Evolutionary conservation across 2,329 filamentous ascomycete genomes (phyloP).

Genomic region (Diaporthe batatas): DNA sequence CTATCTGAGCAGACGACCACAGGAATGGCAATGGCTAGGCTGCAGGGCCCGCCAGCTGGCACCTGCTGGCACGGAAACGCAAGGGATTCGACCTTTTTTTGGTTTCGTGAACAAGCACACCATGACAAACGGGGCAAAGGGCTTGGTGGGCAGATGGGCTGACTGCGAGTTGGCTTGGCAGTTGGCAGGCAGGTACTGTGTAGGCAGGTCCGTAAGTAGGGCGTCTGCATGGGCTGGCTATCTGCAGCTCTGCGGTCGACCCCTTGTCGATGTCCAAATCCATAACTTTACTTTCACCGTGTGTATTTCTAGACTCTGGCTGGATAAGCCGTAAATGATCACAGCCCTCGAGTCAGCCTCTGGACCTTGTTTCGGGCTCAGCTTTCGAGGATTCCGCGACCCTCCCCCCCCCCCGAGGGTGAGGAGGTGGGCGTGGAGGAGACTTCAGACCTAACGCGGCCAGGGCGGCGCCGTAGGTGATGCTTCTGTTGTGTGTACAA

Average conservation of each 20-base stretch:
- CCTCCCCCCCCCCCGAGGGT: too few relatives aligned
- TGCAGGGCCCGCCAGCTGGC: neutral
- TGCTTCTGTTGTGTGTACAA: neutral
- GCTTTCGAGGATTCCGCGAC: slow-evolving; percentile 13
- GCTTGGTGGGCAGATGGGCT: neutral
- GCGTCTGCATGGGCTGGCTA: neutral
- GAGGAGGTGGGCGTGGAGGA: neutral
- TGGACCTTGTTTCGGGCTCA: slow-evolving; percentile 20
- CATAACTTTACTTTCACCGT: slow-evolving; percentile 22
- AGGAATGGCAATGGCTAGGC: neutral
- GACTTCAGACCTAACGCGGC: neutral
- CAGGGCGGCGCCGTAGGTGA: neutral
- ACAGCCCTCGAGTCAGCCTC: slow-evolving; percentile 29
- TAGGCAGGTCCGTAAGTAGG: neutral
- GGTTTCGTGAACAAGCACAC: slow-evolving; percentile 5
- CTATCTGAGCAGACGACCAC: neutral
- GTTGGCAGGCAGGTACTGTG: too few relatives aligned
- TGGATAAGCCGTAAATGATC: slow-evolving; percentile 24
- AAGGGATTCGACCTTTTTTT: slow-evolving; percentile 13
- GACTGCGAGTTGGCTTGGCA: too few relatives aligned
- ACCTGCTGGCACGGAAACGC: slow-evolving; percentile 1
- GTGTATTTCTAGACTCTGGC: slow-evolving; percentile 17
- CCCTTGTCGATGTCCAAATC: slow-evolving; percentile 18
- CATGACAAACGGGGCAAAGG: neutral
- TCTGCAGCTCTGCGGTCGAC: slow-evolving; percentile 8